Percentiles rank a stretch among this genome's conserved stretches.
phyloP scores from a whole-genome alignment of 177 flowering plant genomes.

The Vitis hybrid region DNA sequence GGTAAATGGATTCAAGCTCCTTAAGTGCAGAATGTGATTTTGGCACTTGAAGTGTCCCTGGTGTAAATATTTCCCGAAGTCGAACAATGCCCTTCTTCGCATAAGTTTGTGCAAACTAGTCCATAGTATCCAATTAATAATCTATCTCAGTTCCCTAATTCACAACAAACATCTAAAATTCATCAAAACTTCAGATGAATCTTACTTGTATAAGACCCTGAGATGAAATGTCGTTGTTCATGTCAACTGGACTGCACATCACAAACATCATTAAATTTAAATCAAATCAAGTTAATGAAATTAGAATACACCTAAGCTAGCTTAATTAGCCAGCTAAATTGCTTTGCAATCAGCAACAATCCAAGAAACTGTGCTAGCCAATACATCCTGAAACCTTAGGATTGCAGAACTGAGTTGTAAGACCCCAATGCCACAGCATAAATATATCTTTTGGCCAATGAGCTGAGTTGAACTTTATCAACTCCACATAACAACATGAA shows the following conservation, averaged over 20 bases:
- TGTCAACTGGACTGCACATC: slow-evolving; percentile 82
- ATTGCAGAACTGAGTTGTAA: background rate
- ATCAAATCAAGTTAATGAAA: background rate
- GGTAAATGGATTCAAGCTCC: slow-evolving; percentile 95
- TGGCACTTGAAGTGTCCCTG: slow-evolving; percentile 79
- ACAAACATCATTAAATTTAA: slow-evolving; percentile 10
- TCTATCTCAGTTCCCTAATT: slow-evolving; percentile 2
- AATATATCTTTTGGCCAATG: too few relatives aligned
- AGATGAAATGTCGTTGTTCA: slow-evolving; percentile 76
- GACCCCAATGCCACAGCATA: background rate
- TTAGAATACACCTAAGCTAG: background rate
- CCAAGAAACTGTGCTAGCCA: too few relatives aligned
- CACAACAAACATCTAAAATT: slow-evolving; percentile 5
- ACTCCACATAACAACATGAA: too few relatives aligned
- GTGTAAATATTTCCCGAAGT: slow-evolving; percentile 90
- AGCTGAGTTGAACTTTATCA: too few relatives aligned
- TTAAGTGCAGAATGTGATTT: slow-evolving; percentile 60
- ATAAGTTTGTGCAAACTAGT: slow-evolving; percentile 81
- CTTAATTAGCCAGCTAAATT: background rate
- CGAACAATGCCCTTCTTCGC: slow-evolving; percentile 68
- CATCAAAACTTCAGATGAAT: background rate
- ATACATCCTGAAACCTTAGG: background rate
- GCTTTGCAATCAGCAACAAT: background rate
- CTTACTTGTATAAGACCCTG: slow-evolving; percentile 89
- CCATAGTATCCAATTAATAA: slow-evolving; percentile 9